Evolutionary conservation across 306 rosid species (phyloP), one percentile per base, ranked within the genome.

Genomic region (Hylodesmum podocarpum): DNA sequence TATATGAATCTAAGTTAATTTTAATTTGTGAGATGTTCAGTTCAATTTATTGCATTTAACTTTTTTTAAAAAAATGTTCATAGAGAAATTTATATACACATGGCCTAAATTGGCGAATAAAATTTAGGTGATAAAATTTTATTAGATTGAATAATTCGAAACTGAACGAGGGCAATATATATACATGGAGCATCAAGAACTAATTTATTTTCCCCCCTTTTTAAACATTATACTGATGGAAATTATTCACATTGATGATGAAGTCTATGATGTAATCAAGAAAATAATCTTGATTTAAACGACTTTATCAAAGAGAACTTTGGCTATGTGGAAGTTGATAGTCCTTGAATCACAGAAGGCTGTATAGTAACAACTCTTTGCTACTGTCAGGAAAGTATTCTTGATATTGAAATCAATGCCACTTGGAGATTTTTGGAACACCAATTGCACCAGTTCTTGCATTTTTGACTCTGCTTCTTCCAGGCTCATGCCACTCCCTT

Each of bases 231-330:
- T 4, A 18, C 66, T 5, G 19, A 9, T 1, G 70, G 15, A 18
- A 51, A 69, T 33, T 67, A 73, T 62, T 24, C 33, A 73, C 76
- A 84, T 6, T 29, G 51, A 69, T 27, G 75, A 40, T 13, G 54
- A 49, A 19, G 28, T 61, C 63, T 51, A 57, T 39, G 0, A 24
- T 40, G 15, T n/a, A 58, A 41, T 29, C 8, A 8, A 34, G 44
- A 9, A 41, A 55, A 4, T 13, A 22, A 47, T 66, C 15, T 15
- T 73, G 54, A 68, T 86, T 36, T 71, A 92, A 34, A 77, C 59
- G 16, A 88, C 91, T 88, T 86, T 83, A 83, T 96, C 88, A 76
- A 91, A 96, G 55, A 96, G 93, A 51, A 92, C 97, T 88, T 87
- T 86, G 36, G 87, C 84, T 29, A 93, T 84, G 81, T 96, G 99